phyloP scores from a whole-genome alignment of 2,329 filamentous ascomycete species.

The Corinectria fuckeliana region DNA sequence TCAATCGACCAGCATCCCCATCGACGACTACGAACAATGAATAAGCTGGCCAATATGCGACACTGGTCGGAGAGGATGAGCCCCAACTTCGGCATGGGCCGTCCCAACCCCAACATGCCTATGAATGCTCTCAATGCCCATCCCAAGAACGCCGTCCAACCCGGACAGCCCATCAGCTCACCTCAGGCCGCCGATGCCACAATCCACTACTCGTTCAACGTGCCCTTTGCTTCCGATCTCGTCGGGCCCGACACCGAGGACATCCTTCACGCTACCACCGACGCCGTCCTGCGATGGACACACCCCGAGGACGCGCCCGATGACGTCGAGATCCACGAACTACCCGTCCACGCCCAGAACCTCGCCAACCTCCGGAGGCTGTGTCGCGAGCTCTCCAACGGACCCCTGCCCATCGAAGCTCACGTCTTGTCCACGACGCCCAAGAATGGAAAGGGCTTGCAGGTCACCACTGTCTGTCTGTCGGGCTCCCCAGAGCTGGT shows the following conservation, averaged over 20 bases:
- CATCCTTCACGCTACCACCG: slow-evolving; percentile 88
- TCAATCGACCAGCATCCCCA: slow-evolving; percentile 37
- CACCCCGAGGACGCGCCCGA: slow-evolving; percentile 88
- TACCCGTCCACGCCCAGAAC: slow-evolving; percentile 91
- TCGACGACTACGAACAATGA: slow-evolving; percentile 55
- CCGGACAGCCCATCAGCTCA: slow-evolving; percentile 66
- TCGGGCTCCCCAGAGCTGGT: slow-evolving; percentile 88
- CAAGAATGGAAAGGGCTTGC: slow-evolving; percentile 69
- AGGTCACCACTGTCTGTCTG: slow-evolving; percentile 87
- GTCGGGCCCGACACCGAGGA: slow-evolving; percentile 93
- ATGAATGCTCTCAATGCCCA: slow-evolving; percentile 63
- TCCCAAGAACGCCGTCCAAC: slow-evolving; percentile 60
- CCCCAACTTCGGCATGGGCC: slow-evolving; percentile 70
- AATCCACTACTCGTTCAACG: slow-evolving; percentile 95
- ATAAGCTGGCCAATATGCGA: slow-evolving; percentile 75
- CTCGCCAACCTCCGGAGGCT: slow-evolving; percentile 78
- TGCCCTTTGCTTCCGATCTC: slow-evolving; percentile 92
- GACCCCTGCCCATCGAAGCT: slow-evolving; percentile 76
- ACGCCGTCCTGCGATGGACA: slow-evolving; percentile 90
- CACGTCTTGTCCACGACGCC: slow-evolving; percentile 83
- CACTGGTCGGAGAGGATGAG: slow-evolving; percentile 75
- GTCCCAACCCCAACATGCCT: slow-evolving; percentile 63
- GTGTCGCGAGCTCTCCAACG: slow-evolving; percentile 81
- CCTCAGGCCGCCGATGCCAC: slow-evolving; percentile 75
- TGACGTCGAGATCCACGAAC: slow-evolving; percentile 81